These are phyloP conservation scores for Penicillium macrosclerotiorum DNA, from an alignment of 495 filamentous ascomycete species.

Conservation along the genomic window DNA sequence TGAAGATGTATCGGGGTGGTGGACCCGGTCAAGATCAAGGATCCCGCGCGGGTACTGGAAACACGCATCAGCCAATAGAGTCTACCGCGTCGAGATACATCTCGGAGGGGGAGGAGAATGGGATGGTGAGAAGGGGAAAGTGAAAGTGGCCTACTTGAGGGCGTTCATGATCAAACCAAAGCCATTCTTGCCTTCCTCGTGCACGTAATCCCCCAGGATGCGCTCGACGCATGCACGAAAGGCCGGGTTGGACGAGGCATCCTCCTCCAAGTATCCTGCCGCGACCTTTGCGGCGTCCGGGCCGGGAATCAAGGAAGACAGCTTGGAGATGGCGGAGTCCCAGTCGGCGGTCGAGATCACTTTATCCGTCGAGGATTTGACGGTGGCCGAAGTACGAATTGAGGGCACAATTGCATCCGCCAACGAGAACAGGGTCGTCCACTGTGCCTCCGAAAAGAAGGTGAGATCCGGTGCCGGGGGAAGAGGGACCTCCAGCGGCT, in stretches of 20 bases:
- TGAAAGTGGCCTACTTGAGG: conserved; percentile 57
- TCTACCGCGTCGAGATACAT: too few species aligned
- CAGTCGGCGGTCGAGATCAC: conserved; percentile 37
- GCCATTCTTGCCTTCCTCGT: conserved; percentile 48
- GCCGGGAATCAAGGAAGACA: conserved; percentile 28
- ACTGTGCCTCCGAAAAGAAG: conserved; percentile 51
- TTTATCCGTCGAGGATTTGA: conserved; percentile 26
- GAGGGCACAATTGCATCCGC: conserved; percentile 56
- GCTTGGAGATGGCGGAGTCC: conserved; percentile 26
- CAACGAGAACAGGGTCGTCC: conserved; percentile 53
- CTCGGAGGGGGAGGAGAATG: too few species aligned
- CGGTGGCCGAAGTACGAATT: conserved; percentile 32
- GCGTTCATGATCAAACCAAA: conserved; percentile 50
- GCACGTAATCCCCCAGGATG: conserved; percentile 39
- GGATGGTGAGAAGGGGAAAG: too few species aligned
- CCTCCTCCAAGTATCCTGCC: conserved; percentile 47
- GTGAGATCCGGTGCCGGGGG: conserved; percentile 35
- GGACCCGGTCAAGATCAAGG: conserved; percentile 64
- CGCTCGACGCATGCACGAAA: conserved; percentile 48
- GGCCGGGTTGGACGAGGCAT: conserved; percentile 43
- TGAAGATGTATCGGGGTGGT: conserved; percentile 61
- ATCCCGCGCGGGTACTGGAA: conserved; percentile 72
- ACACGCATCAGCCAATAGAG: too few species aligned
- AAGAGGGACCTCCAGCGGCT: conserved; percentile 44
- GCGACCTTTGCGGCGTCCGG: conserved; percentile 32